phyloP scores from a whole-genome alignment of 371 early-diverging fungal genomes.

The Zancudomyces culisetae region DNA sequence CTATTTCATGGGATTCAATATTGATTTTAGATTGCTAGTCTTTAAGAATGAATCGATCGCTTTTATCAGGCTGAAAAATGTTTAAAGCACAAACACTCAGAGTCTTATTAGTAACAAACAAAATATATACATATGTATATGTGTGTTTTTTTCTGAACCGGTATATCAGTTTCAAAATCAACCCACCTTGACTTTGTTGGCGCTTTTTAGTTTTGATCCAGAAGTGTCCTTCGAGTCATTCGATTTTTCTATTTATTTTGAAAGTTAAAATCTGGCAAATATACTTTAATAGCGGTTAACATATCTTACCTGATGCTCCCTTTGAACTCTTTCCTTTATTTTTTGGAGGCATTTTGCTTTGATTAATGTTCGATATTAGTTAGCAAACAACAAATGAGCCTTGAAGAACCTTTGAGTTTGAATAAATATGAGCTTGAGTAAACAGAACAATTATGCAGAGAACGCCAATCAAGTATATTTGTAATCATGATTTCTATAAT shows the following conservation, averaged over 20 bases:
- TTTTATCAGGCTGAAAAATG: too few relatives aligned
- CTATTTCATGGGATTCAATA: too few relatives aligned
- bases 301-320: too few relatives aligned
- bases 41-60: too few relatives aligned
- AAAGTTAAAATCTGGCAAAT: background rate
- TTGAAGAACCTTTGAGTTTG: too few relatives aligned
- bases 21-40: too few relatives aligned
- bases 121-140: background rate
- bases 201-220: constrained; percentile 48
- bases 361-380: background rate
- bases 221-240: constrained; percentile 9
- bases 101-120: too few relatives aligned
- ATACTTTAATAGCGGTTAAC: background rate
- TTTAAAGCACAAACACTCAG: too few relatives aligned
- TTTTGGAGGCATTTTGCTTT: too few relatives aligned
- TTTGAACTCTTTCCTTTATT: too few relatives aligned
- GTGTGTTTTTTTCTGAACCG: background rate
- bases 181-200: constrained; percentile 39
- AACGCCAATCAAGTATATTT: background rate
- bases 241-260: constrained; percentile 3
- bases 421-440: too few relatives aligned
- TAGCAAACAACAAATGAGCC: background rate
- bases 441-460: background rate
- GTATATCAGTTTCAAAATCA: background rate
- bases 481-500: background rate